Percentiles rank a stretch among this genome's conserved stretches.
phyloP scores from a whole-genome alignment of 2,329 filamentous ascomycete genomes.

The Epicoccum sorghinum region DNA sequence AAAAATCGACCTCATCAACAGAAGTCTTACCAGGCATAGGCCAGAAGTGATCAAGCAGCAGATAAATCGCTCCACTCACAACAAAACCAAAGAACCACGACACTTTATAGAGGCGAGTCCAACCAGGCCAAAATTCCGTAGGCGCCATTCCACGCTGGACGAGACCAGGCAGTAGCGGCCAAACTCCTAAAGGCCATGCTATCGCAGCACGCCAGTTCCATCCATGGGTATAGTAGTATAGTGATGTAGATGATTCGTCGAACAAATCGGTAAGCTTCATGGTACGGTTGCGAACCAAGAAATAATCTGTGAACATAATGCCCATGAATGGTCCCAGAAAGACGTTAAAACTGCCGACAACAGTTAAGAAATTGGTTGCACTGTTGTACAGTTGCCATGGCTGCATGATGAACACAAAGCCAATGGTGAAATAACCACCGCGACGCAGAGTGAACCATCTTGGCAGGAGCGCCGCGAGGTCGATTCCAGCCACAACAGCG shows the following conservation, averaged over 20 bases:
- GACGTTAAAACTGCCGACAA: too few relatives aligned
- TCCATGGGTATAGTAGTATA: not conserved
- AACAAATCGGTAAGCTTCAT: not conserved
- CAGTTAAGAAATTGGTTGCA: too few relatives aligned
- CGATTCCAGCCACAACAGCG: too few relatives aligned
- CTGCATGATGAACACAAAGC: too few relatives aligned
- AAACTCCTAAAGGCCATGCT: not conserved
- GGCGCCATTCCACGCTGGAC: not conserved
- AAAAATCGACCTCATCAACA: not conserved
- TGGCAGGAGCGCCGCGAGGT: too few relatives aligned
- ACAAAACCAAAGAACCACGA: not conserved
- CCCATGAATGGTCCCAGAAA: too few relatives aligned
- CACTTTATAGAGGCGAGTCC: not conserved
- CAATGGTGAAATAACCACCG: too few relatives aligned
- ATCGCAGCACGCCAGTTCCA: not conserved
- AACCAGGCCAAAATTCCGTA: not conserved
- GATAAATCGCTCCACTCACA: not conserved
- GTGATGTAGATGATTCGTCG: not conserved
- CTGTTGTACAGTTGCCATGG: too few relatives aligned
- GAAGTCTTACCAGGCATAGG: not conserved
- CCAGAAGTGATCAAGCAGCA: not conserved
- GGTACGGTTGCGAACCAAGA: too few relatives aligned
- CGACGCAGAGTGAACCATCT: too few relatives aligned
- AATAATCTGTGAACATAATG: too few relatives aligned
- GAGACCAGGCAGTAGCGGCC: not conserved